Evolutionary conservation across 805 yeast genomes (phyloP).

Genomic region (Cyberlindnera meyerae): DNA sequence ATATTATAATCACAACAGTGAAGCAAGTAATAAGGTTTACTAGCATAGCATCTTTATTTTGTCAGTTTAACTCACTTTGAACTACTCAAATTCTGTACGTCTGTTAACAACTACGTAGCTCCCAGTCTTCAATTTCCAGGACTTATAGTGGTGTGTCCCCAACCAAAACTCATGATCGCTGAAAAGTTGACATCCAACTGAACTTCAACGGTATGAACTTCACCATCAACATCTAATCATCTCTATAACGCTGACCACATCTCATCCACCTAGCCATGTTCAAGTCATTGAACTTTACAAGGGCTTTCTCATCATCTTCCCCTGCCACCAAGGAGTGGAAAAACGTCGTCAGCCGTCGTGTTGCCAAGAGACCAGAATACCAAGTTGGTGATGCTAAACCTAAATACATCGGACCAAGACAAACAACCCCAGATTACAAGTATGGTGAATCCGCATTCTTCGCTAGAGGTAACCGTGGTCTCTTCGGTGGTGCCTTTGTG

Average conservation of each 20-base stretch:
- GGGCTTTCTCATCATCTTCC: constrained; percentile 18
- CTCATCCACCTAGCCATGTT: constrained; percentile 14
- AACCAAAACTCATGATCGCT: constrained; percentile 2
- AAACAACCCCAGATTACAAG: constrained; percentile 57
- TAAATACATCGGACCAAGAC: constrained; percentile 38
- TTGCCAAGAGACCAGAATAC: constrained; percentile 39
- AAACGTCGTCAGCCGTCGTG: constrained; percentile 43
- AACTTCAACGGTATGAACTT: too few relatives aligned
- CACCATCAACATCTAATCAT: too few relatives aligned
- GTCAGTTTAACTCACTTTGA: too few relatives aligned
- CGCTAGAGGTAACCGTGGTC: constrained; percentile 82
- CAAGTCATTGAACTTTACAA: constrained; percentile 15
- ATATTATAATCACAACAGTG: too few relatives aligned
- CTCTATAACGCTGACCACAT: neutral
- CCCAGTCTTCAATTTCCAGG: too few relatives aligned
- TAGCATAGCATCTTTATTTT: too few relatives aligned
- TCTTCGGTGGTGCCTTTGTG: constrained; percentile 84
- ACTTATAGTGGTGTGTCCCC: constrained; percentile 12
- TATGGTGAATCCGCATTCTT: constrained; percentile 75
- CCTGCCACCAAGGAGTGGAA: constrained; percentile 32
- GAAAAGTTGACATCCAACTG: constrained; percentile 2
- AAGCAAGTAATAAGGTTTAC: too few relatives aligned
- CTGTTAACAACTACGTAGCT: too few relatives aligned
- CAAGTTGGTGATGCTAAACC: constrained; percentile 54
- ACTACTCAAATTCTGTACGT: too few relatives aligned